Conservation (phyloP, 2,329 filamentous ascomycete genomes). For the Lizonia empirigonia region DNA sequence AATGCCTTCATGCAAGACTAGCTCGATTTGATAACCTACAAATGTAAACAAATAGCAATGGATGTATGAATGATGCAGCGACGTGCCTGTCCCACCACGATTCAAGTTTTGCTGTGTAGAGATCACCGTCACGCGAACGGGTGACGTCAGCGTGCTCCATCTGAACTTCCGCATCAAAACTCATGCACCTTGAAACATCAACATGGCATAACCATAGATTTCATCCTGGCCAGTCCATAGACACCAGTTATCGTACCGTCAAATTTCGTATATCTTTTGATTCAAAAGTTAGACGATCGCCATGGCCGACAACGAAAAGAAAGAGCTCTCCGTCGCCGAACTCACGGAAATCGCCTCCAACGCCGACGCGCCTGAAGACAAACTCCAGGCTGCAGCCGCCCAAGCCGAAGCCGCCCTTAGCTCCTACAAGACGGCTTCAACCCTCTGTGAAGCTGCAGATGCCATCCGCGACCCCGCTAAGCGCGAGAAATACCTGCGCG, state of each 20-base stretch:
- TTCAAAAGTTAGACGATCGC: neutral
- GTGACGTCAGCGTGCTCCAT: constrained; percentile 27
- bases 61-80: constrained; percentile 10
- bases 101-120: constrained; percentile 24
- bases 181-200: neutral
- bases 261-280: neutral
- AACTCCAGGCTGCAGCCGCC: constrained; percentile 38
- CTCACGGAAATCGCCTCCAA: constrained; percentile 30
- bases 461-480: constrained; percentile 41
- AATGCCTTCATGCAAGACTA: neutral
- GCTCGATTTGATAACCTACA: too few species aligned
- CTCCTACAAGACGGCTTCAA: constrained; percentile 36
- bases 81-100: constrained; percentile 16
- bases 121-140: constrained; percentile 18
- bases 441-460: constrained; percentile 31
- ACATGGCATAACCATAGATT: constrained; percentile 15
- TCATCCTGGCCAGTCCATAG: constrained; percentile 7
- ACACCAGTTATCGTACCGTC: neutral
- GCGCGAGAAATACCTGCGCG: constrained; percentile 42
- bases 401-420: constrained; percentile 38
- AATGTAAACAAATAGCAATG: neutral
- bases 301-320: neutral
- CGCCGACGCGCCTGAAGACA: constrained; percentile 28
- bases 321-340: constrained; percentile 20
- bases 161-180: constrained; percentile 10